A percentile compares a stretch with the other conserved stretches of the same genome.
Evolutionary conservation across 306 rosid genomes (phyloP).

Genomic region (Malus domestica): ASM211411v1 NC_041794.1:1216001-1216500

Average conservation of each 20-base stretch:
- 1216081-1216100: not conserved
- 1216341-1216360: too few relatives aligned
- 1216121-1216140: not conserved
- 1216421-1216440: too few relatives aligned
- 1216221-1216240: not conserved
- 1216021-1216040: not conserved
- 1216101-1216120: not conserved
- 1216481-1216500: not conserved
- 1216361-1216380: too few relatives aligned
- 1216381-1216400: too few relatives aligned
- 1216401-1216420: too few relatives aligned
- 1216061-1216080: not conserved
- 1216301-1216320: too few relatives aligned
- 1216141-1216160: not conserved
- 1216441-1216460: not conserved
- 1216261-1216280: not conserved
- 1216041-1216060: not conserved
- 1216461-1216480: not conserved
- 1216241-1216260: not conserved
- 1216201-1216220: not conserved
- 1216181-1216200: not conserved
- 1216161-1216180: not conserved
- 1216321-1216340: too few relatives aligned
- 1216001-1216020: not conserved
- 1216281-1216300: not conserved